These are phyloP conservation scores for Ustilago xerochloae DNA, from an alignment of 1,284 basidiomycete species.

Conservation along the genomic window DNA sequence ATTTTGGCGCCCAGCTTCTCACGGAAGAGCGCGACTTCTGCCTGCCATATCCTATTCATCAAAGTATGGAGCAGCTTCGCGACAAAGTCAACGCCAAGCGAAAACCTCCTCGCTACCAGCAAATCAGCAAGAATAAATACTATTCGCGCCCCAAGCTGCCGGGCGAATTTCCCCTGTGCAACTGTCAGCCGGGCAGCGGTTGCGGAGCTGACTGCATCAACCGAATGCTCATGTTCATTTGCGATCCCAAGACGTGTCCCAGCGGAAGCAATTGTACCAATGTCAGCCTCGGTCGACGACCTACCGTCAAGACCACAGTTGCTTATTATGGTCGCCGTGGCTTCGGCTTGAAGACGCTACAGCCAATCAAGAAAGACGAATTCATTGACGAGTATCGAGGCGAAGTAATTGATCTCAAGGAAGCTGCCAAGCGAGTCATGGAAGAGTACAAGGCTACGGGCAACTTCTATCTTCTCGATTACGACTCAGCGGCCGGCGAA, in stretches of 20 bases:
- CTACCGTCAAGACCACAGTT: slow-evolving; percentile 43
- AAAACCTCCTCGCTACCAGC: slow-evolving; percentile 55
- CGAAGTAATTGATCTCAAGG: slow-evolving; percentile 58
- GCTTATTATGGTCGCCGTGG: slow-evolving; percentile 57
- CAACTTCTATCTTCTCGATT: slow-evolving; percentile 63
- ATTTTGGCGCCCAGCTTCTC: slow-evolving; percentile 48
- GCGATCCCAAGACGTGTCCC: slow-evolving; percentile 59
- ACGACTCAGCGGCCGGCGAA: slow-evolving; percentile 62
- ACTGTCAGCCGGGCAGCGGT: slow-evolving; percentile 45
- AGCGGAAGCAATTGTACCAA: slow-evolving; percentile 62
- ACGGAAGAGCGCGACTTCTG: slow-evolving; percentile 51
- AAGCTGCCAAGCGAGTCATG: slow-evolving; percentile 52
- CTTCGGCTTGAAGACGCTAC: slow-evolving; percentile 57
- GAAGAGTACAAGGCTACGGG: slow-evolving; percentile 56
- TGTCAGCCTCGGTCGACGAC: slow-evolving; percentile 55
- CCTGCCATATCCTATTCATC: slow-evolving; percentile 41
- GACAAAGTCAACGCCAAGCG: slow-evolving; percentile 47
- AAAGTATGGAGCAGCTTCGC: slow-evolving; percentile 41
- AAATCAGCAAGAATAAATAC: slow-evolving; percentile 58
- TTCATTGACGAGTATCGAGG: slow-evolving; percentile 65
- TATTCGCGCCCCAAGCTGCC: slow-evolving; percentile 51
- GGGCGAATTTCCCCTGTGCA: slow-evolving; percentile 56
- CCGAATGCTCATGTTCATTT: slow-evolving; percentile 58
- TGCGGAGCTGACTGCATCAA: slow-evolving; percentile 63
- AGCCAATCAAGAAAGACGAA: slow-evolving; percentile 47